Evolutionary conservation across 805 yeast genomes (phyloP), one percentile per base, ranked within the genome.

Genomic region (Schwanniomyces occidentalis): DNA sequence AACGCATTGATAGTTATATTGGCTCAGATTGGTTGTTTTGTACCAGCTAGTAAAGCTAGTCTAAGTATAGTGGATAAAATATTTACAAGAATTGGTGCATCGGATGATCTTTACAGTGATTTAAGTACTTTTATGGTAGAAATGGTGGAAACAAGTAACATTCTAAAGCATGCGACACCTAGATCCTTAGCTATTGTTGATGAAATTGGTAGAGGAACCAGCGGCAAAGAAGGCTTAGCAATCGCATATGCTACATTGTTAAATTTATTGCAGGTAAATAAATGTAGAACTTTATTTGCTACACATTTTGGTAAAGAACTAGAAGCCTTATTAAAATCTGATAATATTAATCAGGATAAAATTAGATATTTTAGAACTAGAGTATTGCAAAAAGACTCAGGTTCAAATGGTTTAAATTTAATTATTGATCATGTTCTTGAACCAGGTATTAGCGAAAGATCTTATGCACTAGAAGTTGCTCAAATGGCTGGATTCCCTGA

Each of bases 41-140:
- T 87, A 0, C 93, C 95, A 0, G 89, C 91, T 2, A 52, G 60
- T 2, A 45, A 47, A 2, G 84, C 85, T 2, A 61, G 63, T 8
- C 43, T 86, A 14, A 87, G 95, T 0, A 58, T 86, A 3, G 80
- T 87, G 38, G 91, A 89, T 59, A 76, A 80, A 41, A 75, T 88
- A 0, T 85, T 83, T 51, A 84, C 95, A 13, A 69, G 96, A 32
- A 82, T 87, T 73, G 95, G 96, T 0, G 95, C 96, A 1, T 74
- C 80, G 22, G 97, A 89, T 61, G 80, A 87, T 48, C 62, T 89
- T 27, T 54, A 85, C 38, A 69, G 72, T 18, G 93, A 91, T 15
- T 77, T 85, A 46, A 85, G 95, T 2, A 89, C 96, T 0, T 89
- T 90, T 52, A 82, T 82, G 80, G 84, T 84, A n/a, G 95, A 85